Base-by-base conservation (phyloP, 345 rosid genomes). In the Lepidium africanum region DNA sequence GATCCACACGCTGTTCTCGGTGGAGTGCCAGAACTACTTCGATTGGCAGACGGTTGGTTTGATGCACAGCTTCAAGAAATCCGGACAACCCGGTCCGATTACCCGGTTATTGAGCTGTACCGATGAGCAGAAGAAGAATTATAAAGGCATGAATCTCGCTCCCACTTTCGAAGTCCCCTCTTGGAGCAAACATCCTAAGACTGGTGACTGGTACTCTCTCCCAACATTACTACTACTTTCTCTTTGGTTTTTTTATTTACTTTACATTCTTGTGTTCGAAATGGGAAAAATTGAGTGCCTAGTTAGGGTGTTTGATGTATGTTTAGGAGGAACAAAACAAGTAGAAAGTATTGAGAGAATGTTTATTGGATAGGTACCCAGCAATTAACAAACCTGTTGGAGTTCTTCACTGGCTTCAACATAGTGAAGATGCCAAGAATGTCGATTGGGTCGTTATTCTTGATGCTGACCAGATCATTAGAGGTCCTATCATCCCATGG, bases 31-130 rank as follows among this genome's bases (percentile, higher is more conserved):
- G 78, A 71, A 87, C 61, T 94, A 91, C 82, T 94, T 94, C 62
- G 99, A 94, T 79, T 94, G 99, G 99, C 91, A 94, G 77, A 91
- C 96, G 40, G 99, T 91, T 62, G 99, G 97, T 55, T 78, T 94
- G 32, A 77, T 94, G 86, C 86, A 84, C 78, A 87, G 97, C 83
- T 94, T 86, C 89, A 81, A 77, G 64, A 94, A 91, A 81, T 81
- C 99, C 39, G 46, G 75, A 6, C 97, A 94, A 70, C 96, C 97
- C 35, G 99, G 99, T n/a, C 92, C 94, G 12, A 74, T 94, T 7
- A 91, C 96, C 77, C 89, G 99, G 59, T 78, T 91, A 7, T 79
- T 94, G 59, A 91, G 99, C 78, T 94, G 99, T 80, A 91, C 99
- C 43, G 86, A 89, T 2, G 87, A 89, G 59, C 84, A 94, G 87